Evolutionary conservation across 352 stramenopile genomes (phyloP).

Genomic region (Peronospora belbahrii): DNA sequence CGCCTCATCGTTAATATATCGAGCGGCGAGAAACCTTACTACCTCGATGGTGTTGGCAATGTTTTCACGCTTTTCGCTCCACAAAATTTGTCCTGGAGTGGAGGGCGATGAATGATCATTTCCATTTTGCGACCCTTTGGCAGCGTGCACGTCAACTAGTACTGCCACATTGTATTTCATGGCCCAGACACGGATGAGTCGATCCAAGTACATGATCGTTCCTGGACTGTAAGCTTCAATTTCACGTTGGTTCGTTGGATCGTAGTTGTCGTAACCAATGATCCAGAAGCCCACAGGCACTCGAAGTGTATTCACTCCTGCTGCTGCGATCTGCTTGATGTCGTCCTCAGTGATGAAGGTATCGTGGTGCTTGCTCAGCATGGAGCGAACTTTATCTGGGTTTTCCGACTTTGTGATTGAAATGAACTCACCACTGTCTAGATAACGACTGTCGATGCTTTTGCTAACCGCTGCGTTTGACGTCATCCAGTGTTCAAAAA

Average conservation of each 20-base stretch:
- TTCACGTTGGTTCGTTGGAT: slow-evolving; percentile 26
- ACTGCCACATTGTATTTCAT: slow-evolving; percentile 46
- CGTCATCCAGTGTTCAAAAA: slow-evolving; percentile 81
- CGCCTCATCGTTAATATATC: slow-evolving; percentile 54
- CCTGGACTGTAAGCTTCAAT: slow-evolving; percentile 32
- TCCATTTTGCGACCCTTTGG: slow-evolving; percentile 52
- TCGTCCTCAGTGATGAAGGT: slow-evolving; percentile 65
- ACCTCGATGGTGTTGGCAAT: slow-evolving; percentile 46
- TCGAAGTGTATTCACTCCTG: slow-evolving; percentile 48
- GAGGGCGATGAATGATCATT: slow-evolving; percentile 32
- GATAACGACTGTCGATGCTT: slow-evolving; percentile 29
- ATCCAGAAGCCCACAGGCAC: slow-evolving; percentile 58
- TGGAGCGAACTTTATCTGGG: slow-evolving; percentile 25
- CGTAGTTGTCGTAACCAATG: slow-evolving; percentile 30
- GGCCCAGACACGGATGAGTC: slow-evolving; percentile 38
- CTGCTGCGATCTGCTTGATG: slow-evolving; percentile 36
- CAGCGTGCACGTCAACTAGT: slow-evolving; percentile 40
- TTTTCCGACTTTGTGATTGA: slow-evolving; percentile 42
- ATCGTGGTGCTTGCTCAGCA: slow-evolving; percentile 44
- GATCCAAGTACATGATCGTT: slow-evolving; percentile 38
- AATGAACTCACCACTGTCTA: slow-evolving; percentile 51
- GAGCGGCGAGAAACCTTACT: slow-evolving; percentile 41
- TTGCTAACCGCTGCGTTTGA: slow-evolving; percentile 42
- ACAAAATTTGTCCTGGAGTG: slow-evolving; percentile 33
- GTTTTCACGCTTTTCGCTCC: slow-evolving; percentile 57